phyloP scores from a whole-genome alignment of 2,329 filamentous ascomycete species.

The Beauveria varroae region DNA sequence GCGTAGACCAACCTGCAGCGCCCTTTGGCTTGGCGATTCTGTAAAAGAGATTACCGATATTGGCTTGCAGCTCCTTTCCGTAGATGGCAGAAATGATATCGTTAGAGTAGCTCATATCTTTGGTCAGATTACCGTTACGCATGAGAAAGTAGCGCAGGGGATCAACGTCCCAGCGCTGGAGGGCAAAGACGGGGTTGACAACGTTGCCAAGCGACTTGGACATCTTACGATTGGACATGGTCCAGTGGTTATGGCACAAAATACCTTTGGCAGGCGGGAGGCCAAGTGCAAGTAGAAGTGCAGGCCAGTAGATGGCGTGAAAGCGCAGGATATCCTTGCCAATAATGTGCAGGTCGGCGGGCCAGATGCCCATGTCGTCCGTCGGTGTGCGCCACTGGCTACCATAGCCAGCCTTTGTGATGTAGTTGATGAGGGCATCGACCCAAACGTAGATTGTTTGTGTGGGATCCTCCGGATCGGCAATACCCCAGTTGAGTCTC shows the following conservation, averaged over 20 bases:
- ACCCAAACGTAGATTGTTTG: conserved; percentile 99
- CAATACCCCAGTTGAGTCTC: conserved; percentile 80
- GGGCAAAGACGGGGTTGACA: conserved; percentile 86
- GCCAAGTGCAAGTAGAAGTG: conserved; percentile 81
- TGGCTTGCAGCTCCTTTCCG: conserved; percentile 67
- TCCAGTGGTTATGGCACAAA: conserved; percentile 92
- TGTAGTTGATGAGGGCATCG: conserved; percentile 89
- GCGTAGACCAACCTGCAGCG: conserved; percentile 51
- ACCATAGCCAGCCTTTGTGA: conserved; percentile 75
- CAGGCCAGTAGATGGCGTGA: conserved; percentile 97
- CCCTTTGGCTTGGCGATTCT: conserved; percentile 60
- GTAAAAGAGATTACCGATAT: conserved; percentile 72
- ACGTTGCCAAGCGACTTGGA: conserved; percentile 93
- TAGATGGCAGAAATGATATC: conserved; percentile 66
- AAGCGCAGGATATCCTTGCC: conserved; percentile 97
- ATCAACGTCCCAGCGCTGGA: conserved; percentile 83
- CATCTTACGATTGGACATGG: conserved; percentile 87
- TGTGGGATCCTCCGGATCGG: conserved; percentile 70
- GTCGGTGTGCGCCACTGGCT: conserved; percentile 54
- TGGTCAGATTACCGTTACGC: conserved; percentile 65
- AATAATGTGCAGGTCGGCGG: conserved; percentile 83
- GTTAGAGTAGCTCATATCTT: conserved; percentile 85
- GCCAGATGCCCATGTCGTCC: conserved; percentile 65
- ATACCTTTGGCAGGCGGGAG: conserved; percentile 72
- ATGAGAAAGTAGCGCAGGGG: conserved; percentile 84